Percentiles rank a stretch among this genome's conserved stretches.
phyloP scores from a whole-genome alignment of 371 early-diverging fungal species.

The Syncephalis fuscata region DNA sequence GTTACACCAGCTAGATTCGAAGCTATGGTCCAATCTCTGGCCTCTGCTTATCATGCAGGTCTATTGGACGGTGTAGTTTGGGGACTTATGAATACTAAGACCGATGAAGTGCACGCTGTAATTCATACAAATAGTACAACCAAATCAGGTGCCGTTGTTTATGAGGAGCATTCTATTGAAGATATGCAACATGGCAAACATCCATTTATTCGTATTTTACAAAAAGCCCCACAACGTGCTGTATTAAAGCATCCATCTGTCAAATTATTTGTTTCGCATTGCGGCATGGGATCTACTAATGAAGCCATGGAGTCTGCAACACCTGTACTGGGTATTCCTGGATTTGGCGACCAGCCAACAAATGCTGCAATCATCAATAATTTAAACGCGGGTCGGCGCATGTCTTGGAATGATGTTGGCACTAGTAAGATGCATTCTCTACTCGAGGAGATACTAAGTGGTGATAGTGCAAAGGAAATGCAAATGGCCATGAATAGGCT shows the following conservation, averaged over 20 bases:
- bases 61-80: constrained; percentile 3
- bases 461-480: not conserved
- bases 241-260: constrained; percentile 3
- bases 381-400: not conserved
- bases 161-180: not conserved
- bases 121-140: not conserved
- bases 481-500: not conserved
- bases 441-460: not conserved
- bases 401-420: not conserved
- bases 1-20: not conserved
- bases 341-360: constrained; percentile 1
- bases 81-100: constrained; percentile 1
- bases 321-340: not conserved
- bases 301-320: not conserved
- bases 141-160: not conserved
- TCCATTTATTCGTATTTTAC: not conserved
- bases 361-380: not conserved
- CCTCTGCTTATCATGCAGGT: not conserved
- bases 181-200: not conserved
- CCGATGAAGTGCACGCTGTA: not conserved
- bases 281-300: constrained; percentile 1
- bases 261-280: constrained; percentile 4
- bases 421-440: not conserved
- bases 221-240: constrained; percentile 1
- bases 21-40: not conserved